phyloP scores from a whole-genome alignment of 768 basidiomycete genomes.

The Suillus variegatus region DNA sequence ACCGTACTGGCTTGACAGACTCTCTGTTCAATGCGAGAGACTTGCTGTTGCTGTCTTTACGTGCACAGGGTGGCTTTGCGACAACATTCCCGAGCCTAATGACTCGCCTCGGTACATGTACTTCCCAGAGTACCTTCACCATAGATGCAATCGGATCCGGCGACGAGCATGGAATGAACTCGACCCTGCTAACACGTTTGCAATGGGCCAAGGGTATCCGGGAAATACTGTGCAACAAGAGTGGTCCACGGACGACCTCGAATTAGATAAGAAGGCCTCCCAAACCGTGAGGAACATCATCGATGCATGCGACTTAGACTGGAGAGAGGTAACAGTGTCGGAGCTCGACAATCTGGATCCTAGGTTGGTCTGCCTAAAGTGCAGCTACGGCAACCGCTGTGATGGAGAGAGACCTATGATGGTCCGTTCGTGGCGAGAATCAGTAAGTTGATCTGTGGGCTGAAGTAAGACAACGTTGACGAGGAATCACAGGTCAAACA shows the following conservation, averaged over 20 bases:
- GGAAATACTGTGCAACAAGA: constrained; percentile 1
- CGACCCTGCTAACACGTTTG: not conserved
- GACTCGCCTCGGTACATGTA: constrained; percentile 22
- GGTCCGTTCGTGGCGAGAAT: constrained; percentile 11
- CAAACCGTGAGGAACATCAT: constrained; percentile 9
- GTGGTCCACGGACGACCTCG: constrained; percentile 6
- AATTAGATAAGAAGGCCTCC: constrained; percentile 14
- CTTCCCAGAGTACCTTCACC: constrained; percentile 8
- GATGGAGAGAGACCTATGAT: constrained; percentile 11
- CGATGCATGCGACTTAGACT: constrained; percentile 10
- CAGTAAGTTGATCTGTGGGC: constrained; percentile 4
- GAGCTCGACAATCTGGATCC: constrained; percentile 11
- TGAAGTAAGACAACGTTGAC: not conserved
- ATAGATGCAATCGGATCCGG: constrained; percentile 10
- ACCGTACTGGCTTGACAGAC: constrained; percentile 10
- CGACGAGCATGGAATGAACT: not conserved
- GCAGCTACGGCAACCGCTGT: constrained; percentile 6
- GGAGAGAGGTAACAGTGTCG: not conserved
- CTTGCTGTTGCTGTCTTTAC: constrained; percentile 19
- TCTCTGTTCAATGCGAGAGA: not conserved
- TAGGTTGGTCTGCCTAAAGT: constrained; percentile 11
- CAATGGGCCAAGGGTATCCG: constrained; percentile 5
- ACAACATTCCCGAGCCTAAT: not conserved
- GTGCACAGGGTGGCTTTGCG: not conserved
- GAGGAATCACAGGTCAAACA: not conserved